Evolutionary conservation across 2,329 filamentous ascomycete genomes (phyloP), one percentile per base, ranked within the genome.

Genomic region (Aspergillus brunneoviolaceus): DNA sequence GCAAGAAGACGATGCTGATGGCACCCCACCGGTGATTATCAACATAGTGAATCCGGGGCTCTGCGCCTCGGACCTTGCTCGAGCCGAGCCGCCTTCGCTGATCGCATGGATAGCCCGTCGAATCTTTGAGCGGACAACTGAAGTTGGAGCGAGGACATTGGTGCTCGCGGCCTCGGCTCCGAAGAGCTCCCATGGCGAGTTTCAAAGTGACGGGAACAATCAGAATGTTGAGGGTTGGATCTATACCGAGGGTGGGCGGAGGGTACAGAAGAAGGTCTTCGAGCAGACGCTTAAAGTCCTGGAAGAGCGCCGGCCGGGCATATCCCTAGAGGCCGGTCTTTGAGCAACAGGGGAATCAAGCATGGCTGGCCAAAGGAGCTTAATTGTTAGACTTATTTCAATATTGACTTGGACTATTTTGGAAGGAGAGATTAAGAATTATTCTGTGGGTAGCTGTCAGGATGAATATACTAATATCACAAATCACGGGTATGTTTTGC

Each of bases 31-130:
- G 9, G 57, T 59, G 9, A 54, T 49, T 12, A 50, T 54, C 31
- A 49, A 59, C 51, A n/a, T 47, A 19, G 57, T 59, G 0, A 59
- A 55, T 14, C 57, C 57, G 2, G 57, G 57, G 10, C 29, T 59
- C 3, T 55, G 57, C 21, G n/a, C 27, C n/a, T 42, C 51, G 11
- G 27, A 39, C 3, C 25, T 55, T 6, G 50, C 10, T 11, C 14
- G 45, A 3, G 16, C 35, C 21, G 29, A 31, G 5, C 5, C 19
- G 12, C 21, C 29, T 1, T 35, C 47, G 7, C 3, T 42, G 29
- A 11, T 59, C 14, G 14, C 39, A n/a, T 35, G 42, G 12, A 16
- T 54, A 2, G 19, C 54, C 7, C 42, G 25, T 1, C 4, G 25
- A 11, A 19, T 54, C 2, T 19, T 59, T 4, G 42, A 21, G 27